These are phyloP conservation scores for Allantophomopsis lycopodina DNA, from an alignment of 2,329 filamentous ascomycete genomes.

Conservation along the genomic window DNA sequence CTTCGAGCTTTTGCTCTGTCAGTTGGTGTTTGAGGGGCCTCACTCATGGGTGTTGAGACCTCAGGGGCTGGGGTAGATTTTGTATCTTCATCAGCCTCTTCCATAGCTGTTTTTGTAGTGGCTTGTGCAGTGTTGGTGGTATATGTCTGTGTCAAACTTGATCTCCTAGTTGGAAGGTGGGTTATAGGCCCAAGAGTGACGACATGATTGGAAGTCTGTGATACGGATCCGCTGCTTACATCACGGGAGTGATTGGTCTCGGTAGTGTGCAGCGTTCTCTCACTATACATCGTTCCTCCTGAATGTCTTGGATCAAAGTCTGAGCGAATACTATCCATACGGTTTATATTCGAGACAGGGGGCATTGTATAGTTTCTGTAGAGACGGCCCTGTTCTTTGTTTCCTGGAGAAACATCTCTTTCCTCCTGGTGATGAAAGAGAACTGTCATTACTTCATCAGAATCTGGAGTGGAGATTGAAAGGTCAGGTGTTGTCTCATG, in stretches of 20 bases:
- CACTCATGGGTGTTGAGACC: background rate
- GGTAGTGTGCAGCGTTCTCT: constrained; percentile 2
- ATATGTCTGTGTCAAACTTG: constrained; percentile 2
- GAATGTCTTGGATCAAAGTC: constrained; percentile 7
- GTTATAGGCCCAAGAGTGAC: constrained; percentile 2
- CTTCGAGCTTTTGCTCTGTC: background rate
- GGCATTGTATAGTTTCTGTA: constrained; percentile 6
- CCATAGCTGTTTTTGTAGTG: too few relatives aligned
- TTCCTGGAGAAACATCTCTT: background rate
- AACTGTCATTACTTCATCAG: background rate
- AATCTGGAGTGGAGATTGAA: background rate
- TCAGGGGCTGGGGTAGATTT: too few relatives aligned
- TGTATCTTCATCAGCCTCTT: too few relatives aligned
- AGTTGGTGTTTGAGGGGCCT: background rate
- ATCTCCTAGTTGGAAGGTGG: constrained; percentile 6
- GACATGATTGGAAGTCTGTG: constrained; percentile 4
- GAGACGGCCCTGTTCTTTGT: background rate
- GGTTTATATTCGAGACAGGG: constrained; percentile 2
- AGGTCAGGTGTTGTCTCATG: background rate
- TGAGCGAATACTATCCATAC: constrained; percentile 4
- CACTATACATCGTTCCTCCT: constrained; percentile 9
- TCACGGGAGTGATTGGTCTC: constrained; percentile 5
- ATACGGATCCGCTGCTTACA: constrained; percentile 7
- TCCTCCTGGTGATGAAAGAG: background rate
- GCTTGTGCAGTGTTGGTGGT: too few relatives aligned